Evolutionary conservation across 1,139 yeast genomes (phyloP).

Genomic region (Pichia sp.): DNA sequence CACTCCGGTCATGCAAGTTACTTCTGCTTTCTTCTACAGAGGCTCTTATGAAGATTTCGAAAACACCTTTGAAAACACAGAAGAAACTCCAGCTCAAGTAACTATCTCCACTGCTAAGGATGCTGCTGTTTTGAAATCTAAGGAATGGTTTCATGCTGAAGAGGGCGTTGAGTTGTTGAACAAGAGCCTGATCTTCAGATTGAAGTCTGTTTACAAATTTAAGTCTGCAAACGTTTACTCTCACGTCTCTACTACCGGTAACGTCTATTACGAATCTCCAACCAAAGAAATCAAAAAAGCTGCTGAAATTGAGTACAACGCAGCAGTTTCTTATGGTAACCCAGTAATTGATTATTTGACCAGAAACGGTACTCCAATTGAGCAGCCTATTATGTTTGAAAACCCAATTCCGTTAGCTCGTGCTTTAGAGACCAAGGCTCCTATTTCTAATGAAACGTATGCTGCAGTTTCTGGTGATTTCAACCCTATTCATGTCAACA

Average conservation of each 20-base stretch:
- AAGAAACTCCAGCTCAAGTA: conserved; percentile 85
- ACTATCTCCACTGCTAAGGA: conserved; percentile 74
- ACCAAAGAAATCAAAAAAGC: conserved; percentile 86
- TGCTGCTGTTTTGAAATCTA: conserved; percentile 86
- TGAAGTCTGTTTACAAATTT: conserved; percentile 78
- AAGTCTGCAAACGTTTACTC: conserved; percentile 73
- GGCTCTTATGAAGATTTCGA: conserved; percentile 84
- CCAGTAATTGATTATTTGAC: conserved; percentile 92
- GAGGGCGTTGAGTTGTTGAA: conserved; percentile 66
- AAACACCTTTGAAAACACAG: conserved; percentile 85
- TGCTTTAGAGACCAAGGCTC: conserved; percentile 71
- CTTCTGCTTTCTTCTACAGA: conserved; percentile 93
- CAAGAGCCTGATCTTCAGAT: conserved; percentile 83
- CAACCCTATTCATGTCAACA: conserved; percentile 96
- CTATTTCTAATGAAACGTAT: conserved; percentile 88
- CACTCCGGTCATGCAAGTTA: conserved; percentile 85
- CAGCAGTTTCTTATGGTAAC: conserved; percentile 92
- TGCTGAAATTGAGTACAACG: conserved; percentile 84
- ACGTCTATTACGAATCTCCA: conserved; percentile 82
- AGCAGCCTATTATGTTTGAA: conserved; percentile 89
- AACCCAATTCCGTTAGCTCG: conserved; percentile 84
- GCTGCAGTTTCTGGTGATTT: conserved; percentile 97
- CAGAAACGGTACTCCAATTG: conserved; percentile 90
- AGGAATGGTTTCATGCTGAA: conserved; percentile 95
- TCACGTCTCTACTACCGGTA: conserved; percentile 80